Conservation (phyloP, 352 stramenopile species). For the Pythium utonaiense region DNA sequence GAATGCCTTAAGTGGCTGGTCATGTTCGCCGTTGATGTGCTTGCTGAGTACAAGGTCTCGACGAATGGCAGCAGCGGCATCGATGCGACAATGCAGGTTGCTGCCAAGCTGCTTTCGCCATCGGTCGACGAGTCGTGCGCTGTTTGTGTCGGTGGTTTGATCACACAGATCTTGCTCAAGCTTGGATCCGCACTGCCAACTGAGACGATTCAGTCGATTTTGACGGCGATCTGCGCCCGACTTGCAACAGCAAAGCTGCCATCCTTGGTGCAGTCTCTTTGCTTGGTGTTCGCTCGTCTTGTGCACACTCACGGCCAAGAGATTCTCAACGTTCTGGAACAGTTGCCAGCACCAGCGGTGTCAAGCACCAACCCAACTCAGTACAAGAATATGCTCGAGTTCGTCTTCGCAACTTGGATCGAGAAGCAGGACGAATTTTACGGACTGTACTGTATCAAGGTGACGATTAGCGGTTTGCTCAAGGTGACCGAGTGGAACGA, state of each 20-base stretch:
- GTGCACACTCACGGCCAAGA: constrained; percentile 67
- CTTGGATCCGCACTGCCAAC: constrained; percentile 51
- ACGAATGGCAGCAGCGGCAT: constrained; percentile 44
- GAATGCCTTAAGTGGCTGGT: constrained; percentile 85
- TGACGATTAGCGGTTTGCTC: constrained; percentile 72
- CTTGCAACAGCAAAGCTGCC: constrained; percentile 64
- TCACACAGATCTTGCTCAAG: constrained; percentile 80
- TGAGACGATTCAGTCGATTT: constrained; percentile 68
- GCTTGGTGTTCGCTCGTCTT: constrained; percentile 78
- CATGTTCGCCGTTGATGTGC: constrained; percentile 66
- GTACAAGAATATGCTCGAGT: constrained; percentile 59
- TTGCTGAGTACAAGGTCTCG: constrained; percentile 46
- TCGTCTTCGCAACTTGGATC: constrained; percentile 81
- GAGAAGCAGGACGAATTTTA: constrained; percentile 85
- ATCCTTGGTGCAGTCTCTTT: constrained; percentile 76
- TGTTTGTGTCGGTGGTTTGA: constrained; percentile 68
- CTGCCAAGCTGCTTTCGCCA: constrained; percentile 65
- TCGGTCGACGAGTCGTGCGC: constrained; percentile 65
- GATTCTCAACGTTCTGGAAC: constrained; percentile 68
- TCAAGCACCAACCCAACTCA: not conserved
- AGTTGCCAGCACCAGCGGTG: constrained; percentile 46
- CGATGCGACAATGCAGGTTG: constrained; percentile 66
- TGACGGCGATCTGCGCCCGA: constrained; percentile 63
- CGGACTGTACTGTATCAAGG: constrained; percentile 79
- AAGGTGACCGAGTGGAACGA: constrained; percentile 78